phyloP scores from a whole-genome alignment of 1,284 basidiomycete species.

The Trametes polyzona region DNA sequence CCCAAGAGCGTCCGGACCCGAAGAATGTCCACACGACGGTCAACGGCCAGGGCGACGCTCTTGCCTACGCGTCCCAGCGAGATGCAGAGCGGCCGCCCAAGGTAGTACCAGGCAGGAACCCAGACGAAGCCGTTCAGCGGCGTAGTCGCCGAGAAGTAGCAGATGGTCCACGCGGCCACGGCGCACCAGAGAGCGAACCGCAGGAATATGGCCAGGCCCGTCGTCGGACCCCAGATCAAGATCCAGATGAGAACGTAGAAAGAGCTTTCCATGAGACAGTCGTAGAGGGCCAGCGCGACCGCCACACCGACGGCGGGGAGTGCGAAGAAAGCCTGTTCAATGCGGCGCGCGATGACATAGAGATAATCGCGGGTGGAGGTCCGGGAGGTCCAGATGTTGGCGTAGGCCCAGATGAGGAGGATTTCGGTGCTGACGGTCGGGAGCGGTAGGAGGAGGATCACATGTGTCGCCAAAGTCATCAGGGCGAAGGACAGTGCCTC shows the following conservation, averaged over 20 bases:
- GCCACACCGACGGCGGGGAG: neutral
- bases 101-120: neutral
- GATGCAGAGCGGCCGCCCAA: neutral
- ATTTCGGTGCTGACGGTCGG: neutral
- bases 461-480: neutral
- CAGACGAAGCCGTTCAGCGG: neutral
- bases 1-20: neutral
- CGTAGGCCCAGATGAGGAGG: neutral
- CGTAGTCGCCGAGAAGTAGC: neutral
- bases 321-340: neutral
- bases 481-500: neutral
- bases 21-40: neutral
- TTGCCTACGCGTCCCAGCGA: neutral
- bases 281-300: neutral
- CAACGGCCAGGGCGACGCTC: neutral
- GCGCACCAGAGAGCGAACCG: neutral
- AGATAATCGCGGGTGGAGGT: neutral
- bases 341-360: neutral
- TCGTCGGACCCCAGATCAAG: neutral
- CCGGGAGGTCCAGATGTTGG: neutral
- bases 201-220: neutral
- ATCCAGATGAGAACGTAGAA: neutral
- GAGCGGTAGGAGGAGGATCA: neutral
- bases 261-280: neutral
- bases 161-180: neutral